phyloP scores from a whole-genome alignment of 129 eudicot genomes.

The Arctium minus region DNA sequence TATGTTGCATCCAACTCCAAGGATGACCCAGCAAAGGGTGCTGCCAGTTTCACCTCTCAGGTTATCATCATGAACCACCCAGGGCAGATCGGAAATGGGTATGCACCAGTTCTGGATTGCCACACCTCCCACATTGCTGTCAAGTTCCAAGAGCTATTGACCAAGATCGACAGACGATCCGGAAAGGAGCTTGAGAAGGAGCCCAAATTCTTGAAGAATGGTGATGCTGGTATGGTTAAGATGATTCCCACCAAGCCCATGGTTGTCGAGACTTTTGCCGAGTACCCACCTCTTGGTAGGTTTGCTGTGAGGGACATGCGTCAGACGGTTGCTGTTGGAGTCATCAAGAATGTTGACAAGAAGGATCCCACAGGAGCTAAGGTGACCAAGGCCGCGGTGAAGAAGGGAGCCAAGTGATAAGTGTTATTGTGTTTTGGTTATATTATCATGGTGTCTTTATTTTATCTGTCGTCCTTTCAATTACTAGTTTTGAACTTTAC shows the following conservation, averaged over 20 bases:
- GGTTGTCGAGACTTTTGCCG: constrained; percentile 33
- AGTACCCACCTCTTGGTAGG: constrained; percentile 34
- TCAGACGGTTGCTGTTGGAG: constrained; percentile 52
- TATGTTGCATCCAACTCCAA: constrained; percentile 51
- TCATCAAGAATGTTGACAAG: constrained; percentile 51
- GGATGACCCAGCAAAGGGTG: constrained; percentile 45
- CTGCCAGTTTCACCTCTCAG: constrained; percentile 41
- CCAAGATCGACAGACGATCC: constrained; percentile 53
- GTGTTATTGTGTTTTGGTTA: constrained; percentile 6
- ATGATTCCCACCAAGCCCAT: constrained; percentile 47
- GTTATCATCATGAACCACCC: constrained; percentile 60
- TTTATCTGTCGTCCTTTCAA: background rate
- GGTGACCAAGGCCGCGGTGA: constrained; percentile 47
- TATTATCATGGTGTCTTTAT: background rate
- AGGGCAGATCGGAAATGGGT: constrained; percentile 50
- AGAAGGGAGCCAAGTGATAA: constrained; percentile 45
- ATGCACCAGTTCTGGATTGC: constrained; percentile 49
- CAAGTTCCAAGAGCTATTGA: constrained; percentile 35
- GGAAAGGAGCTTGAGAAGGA: constrained; percentile 53
- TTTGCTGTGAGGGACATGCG: constrained; percentile 52
- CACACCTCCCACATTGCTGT: constrained; percentile 55
- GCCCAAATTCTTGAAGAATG: constrained; percentile 52
- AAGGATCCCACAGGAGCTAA: constrained; percentile 50
- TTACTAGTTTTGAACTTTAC: constrained; percentile 28
- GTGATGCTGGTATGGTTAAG: constrained; percentile 49